Evolutionary conservation across 2,329 filamentous ascomycete species (phyloP).

Genomic region (Venturia pyrina): DNA sequence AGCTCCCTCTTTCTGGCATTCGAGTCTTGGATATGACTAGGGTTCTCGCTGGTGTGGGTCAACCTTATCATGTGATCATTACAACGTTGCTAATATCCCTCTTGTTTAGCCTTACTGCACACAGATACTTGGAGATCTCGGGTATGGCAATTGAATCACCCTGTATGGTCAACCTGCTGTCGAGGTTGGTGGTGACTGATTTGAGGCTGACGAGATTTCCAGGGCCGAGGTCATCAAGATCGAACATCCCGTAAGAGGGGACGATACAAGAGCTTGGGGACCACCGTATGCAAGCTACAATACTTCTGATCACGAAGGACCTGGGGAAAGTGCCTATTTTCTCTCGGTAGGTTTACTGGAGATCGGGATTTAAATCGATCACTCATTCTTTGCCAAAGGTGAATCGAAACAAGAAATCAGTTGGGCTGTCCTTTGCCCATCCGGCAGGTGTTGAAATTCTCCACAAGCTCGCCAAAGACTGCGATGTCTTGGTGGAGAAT

Average conservation of each 20-base stretch:
- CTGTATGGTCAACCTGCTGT: constrained; percentile 23
- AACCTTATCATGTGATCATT: constrained; percentile 2
- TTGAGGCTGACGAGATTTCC: constrained; percentile 16
- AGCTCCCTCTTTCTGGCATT: constrained; percentile 69
- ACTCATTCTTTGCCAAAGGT: constrained; percentile 44
- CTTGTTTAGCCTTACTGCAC: constrained; percentile 77
- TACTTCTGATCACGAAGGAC: constrained; percentile 45
- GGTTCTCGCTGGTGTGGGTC: constrained; percentile 80
- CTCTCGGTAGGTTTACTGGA: constrained; percentile 53
- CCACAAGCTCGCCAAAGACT: constrained; percentile 71
- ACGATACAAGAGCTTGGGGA: constrained; percentile 94
- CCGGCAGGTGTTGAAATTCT: constrained; percentile 75
- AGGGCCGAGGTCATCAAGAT: constrained; percentile 97
- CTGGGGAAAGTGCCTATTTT: constrained; percentile 93
- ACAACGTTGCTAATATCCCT: constrained; percentile 19
- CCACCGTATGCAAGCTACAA: constrained; percentile 82
- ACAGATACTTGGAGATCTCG: constrained; percentile 90
- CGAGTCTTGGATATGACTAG: constrained; percentile 93
- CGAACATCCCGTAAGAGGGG: constrained; percentile 81
- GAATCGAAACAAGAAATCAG: constrained; percentile 93
- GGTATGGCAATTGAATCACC: constrained; percentile 47
- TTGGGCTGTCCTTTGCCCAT: constrained; percentile 85
- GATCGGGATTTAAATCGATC: not conserved
- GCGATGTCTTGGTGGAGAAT: constrained; percentile 92
- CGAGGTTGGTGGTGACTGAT: constrained; percentile 19